phyloP scores from a whole-genome alignment of 176 grass and related monocot genomes.

The Oryza nivara region DNA sequence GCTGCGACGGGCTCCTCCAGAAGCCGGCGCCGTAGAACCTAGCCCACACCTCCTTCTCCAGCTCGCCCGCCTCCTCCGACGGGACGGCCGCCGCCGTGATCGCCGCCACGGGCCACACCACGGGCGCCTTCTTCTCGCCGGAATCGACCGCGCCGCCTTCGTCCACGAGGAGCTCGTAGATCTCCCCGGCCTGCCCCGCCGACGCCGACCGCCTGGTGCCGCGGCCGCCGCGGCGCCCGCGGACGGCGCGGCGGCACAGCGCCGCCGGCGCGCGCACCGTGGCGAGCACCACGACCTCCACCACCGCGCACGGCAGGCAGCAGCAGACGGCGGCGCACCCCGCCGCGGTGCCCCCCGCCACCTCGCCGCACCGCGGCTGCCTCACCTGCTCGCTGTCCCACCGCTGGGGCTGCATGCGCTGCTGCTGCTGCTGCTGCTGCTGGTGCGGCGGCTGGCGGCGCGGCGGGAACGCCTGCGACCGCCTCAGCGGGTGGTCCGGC shows the following conservation, averaged over 20 bases:
- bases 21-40: constrained; percentile 83
- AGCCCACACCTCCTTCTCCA: constrained; percentile 84
- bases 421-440: background rate
- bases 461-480: constrained; percentile 42
- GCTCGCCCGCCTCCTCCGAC: constrained; percentile 32
- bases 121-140: background rate
- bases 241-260: constrained; percentile 53
- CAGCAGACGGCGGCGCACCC: constrained; percentile 75
- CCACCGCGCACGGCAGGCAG: constrained; percentile 70
- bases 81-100: background rate
- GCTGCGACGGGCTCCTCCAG: constrained; percentile 87
- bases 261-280: constrained; percentile 69
- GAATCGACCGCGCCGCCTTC: background rate
- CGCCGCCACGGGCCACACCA: background rate
- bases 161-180: constrained; percentile 54
- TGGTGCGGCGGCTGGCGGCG: constrained; percentile 1
- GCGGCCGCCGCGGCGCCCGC: constrained; percentile 22
- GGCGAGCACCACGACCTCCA: constrained; percentile 80
- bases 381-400: constrained; percentile 36
- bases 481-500: constrained; percentile 13
- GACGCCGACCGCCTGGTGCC: constrained; percentile 12
- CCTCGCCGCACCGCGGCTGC: constrained; percentile 53
- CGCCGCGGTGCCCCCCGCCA: constrained; percentile 76
- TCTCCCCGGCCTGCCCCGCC: constrained; percentile 48
- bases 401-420: constrained; percentile 33